Conservation (phyloP, 192 early-diverging fungal genomes). For the Backusella tarrabulga region DNA sequence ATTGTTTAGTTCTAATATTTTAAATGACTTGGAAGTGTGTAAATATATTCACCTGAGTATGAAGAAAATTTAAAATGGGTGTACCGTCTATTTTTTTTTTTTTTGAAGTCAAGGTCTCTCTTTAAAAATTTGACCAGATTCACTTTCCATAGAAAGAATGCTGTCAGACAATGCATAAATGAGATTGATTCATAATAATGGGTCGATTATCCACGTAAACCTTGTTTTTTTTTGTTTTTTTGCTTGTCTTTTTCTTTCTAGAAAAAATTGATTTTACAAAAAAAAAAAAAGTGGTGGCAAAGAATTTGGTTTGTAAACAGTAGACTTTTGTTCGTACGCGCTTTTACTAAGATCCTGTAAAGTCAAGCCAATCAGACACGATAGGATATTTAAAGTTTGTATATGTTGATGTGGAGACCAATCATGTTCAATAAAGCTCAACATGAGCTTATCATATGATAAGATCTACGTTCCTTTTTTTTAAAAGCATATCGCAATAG, state of each 20-base stretch:
- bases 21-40: neutral
- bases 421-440: neutral
- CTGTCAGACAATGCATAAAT: neutral
- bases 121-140: neutral
- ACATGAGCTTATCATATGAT: neutral
- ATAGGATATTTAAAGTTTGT: neutral
- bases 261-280: neutral
- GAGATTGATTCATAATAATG: neutral
- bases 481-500: neutral
- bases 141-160: neutral
- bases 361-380: neutral
- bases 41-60: neutral
- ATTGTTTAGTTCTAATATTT: too few relatives aligned
- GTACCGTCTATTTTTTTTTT: neutral
- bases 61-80: neutral
- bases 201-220: neutral
- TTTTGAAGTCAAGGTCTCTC: neutral
- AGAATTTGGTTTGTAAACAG: neutral
- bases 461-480: neutral
- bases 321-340: neutral
- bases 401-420: neutral
- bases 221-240: neutral
- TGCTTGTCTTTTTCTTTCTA: neutral
- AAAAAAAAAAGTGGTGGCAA: neutral
- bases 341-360: neutral